These are phyloP conservation scores for Digitaria exilis DNA, from an alignment of 202 grass and related monocot genomes.

Conservation along the genomic window DNA sequence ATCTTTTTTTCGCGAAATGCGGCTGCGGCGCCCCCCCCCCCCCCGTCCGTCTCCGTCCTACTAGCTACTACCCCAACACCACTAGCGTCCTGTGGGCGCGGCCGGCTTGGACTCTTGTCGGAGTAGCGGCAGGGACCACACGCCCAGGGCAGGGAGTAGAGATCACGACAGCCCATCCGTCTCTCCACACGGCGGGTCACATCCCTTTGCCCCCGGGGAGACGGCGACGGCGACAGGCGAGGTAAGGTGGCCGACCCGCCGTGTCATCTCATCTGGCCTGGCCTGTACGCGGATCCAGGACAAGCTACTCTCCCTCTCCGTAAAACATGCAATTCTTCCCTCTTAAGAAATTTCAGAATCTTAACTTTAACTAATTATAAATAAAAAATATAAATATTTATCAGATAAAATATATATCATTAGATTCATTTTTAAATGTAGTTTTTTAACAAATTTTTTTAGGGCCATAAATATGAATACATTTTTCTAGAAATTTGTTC, in stretches of 20 bases:
- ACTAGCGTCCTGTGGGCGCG: not conserved
- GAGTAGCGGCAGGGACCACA: not conserved
- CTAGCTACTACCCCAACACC: not conserved
- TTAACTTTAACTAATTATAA: no score
- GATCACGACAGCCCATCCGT: not conserved
- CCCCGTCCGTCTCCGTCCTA: not conserved
- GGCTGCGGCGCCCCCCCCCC: not conserved
- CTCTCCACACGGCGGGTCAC: not conserved
- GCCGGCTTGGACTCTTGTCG: not conserved
- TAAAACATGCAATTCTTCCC: no score
- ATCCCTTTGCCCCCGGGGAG: not conserved
- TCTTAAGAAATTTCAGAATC: no score
- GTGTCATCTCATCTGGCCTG: no score
- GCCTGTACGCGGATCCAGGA: no score
- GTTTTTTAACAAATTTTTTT: no score
- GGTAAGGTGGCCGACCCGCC: not conserved
- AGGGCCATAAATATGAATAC: no score
- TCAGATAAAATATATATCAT: no score
- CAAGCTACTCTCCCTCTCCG: no score
- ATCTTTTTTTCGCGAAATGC: not conserved
- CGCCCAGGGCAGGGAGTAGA: not conserved
- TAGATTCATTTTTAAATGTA: no score
- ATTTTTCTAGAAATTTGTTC: no score
- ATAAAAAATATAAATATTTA: no score
- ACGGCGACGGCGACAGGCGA: not conserved